Percentiles rank a stretch among this genome's conserved stretches.
Conservation (phyloP, 75 land plant species). For the Cryptomeria japonica region DNA sequence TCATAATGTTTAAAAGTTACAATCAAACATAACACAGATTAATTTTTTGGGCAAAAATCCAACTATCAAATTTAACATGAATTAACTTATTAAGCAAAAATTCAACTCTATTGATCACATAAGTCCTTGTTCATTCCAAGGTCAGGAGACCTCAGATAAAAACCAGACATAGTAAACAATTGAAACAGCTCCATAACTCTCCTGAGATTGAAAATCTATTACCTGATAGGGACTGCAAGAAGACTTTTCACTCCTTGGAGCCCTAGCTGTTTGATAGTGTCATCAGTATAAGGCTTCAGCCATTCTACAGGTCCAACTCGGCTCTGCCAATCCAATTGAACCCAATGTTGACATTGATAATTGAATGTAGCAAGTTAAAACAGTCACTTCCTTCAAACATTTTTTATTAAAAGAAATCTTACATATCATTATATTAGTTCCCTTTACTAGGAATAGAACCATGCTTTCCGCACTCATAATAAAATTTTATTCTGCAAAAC, state of each 20-base stretch:
- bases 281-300: constrained; percentile 99
- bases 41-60: constrained; percentile 1
- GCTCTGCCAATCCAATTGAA: constrained; percentile 55
- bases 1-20: neutral
- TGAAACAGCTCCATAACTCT: neutral
- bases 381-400: neutral
- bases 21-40: neutral
- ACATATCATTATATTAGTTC: neutral
- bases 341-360: neutral
- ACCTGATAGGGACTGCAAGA: constrained; percentile 99
- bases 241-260: constrained; percentile 83
- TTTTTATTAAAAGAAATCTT: neutral
- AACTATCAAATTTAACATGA: neutral
- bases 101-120: neutral
- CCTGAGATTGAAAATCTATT: constrained; percentile 1
- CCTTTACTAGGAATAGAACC: neutral
- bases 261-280: constrained; percentile 88
- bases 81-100: neutral
- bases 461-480: neutral
- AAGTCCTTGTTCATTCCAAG: neutral
- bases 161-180: neutral
- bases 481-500: neutral
- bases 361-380: constrained; percentile 2
- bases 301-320: constrained; percentile 99
- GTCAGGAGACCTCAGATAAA: neutral